Base-by-base conservation (phyloP, 1,284 basidiomycete species). In the Leccinum variabile region DNA sequence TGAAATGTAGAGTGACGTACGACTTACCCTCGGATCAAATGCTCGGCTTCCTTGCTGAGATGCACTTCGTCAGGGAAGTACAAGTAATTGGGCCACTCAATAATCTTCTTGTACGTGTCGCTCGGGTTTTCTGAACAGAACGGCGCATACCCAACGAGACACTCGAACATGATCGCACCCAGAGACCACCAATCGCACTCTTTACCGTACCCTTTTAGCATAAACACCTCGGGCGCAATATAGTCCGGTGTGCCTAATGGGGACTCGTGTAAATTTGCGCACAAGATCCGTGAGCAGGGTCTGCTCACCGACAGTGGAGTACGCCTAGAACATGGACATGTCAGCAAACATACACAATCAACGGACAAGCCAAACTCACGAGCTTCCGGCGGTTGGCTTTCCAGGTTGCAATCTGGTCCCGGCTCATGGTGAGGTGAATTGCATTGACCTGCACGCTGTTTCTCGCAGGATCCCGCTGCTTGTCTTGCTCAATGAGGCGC, bases 161-260 rank as follows among this genome's bases (percentile, higher is more conserved):
- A 98, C 78, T 99, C 97, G 73, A 97, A 99, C 90, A 97, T 98
- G 78, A 99, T 98, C 4, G 96, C 95, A 11, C 97, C 94, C 56
- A 96, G 79, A 44, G 93, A 95, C 95, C 95, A 98, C 95, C 95
- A 98, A 76, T 98, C 96, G 74, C 95, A 97, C 78, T 98, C 97
- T 77, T 98, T 96, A 59, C 95, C 95, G 70, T 99, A 99, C 3
- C 97, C 97, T 74, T 97, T 93, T 80, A 97, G 91, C 73, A 97
- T 79, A 83, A 99, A 99, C 74, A 99, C 97, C 74, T 99, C 97
- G 2, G 97, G 97, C 0, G 97, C 96, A 70, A 99, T 99, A 83
- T 99, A 90, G 59, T 74, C 72, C 30, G 72, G 72, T 32, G 92
- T 74, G 58, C 72, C 72, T 74, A 28, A 44, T 18, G 25, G 14